Conservation (phyloP, 2,329 filamentous ascomycete genomes). For the Verticillium tricorpus region DNA sequence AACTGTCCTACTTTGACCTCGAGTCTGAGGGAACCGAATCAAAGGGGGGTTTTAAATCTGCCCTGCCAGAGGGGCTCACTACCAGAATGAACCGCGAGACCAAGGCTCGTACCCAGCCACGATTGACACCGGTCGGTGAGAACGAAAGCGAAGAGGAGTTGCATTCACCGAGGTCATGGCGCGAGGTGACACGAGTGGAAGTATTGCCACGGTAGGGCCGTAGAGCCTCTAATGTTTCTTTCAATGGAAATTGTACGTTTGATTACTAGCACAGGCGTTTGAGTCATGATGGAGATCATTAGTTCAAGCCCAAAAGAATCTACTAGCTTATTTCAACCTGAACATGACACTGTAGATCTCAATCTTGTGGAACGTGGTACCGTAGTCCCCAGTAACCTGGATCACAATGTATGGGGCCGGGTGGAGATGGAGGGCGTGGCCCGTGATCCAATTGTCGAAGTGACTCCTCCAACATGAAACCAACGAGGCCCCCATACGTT, state of each 20-base stretch:
- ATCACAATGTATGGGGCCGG: too few species aligned
- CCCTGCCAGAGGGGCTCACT: background rate
- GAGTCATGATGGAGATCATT: background rate
- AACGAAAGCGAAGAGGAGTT: conserved; percentile 7
- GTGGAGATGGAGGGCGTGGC: too few species aligned
- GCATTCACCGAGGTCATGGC: background rate
- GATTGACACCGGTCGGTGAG: conserved; percentile 1
- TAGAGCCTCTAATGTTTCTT: too few species aligned
- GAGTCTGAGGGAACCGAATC: background rate
- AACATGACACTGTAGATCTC: background rate
- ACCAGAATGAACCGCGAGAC: background rate
- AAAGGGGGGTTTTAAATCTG: background rate
- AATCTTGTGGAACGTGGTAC: background rate
- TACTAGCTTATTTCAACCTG: background rate
- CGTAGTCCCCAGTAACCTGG: too few species aligned
- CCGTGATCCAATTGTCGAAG: too few species aligned
- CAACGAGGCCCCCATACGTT: too few species aligned
- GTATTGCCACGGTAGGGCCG: background rate
- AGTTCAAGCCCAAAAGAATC: background rate
- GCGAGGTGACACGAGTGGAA: background rate
- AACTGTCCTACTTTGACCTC: background rate
- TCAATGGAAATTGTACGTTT: background rate
- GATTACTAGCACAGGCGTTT: background rate
- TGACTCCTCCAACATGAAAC: too few species aligned
- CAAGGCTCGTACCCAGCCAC: background rate